Percentiles rank a stretch among this genome's conserved stretches.
phyloP scores from a whole-genome alignment of 257 asterid species.

The Jacaranda copaia region DNA sequence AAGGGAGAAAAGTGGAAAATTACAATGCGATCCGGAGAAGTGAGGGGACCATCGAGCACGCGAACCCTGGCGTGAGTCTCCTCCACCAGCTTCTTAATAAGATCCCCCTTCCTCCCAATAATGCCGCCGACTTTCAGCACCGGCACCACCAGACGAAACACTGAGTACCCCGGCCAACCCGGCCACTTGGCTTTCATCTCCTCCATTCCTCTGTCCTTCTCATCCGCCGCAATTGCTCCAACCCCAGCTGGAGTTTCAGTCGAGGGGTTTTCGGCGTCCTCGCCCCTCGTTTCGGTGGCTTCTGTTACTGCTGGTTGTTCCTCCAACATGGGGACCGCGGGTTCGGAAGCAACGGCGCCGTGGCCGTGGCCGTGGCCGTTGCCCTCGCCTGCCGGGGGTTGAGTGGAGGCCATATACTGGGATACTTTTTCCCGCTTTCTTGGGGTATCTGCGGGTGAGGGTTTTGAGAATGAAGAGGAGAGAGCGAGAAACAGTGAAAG shows the following conservation, averaged over 20 bases:
- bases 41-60: slow-evolving; percentile 70
- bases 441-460: slow-evolving; percentile 20
- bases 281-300: slow-evolving; percentile 23
- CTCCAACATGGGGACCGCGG: slow-evolving; percentile 7
- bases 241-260: slow-evolving; percentile 32
- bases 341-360: slow-evolving; percentile 23
- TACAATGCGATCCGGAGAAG: slow-evolving; percentile 85
- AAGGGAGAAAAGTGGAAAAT: slow-evolving; percentile 18
- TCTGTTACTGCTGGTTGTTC: slow-evolving; percentile 33
- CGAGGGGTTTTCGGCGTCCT: slow-evolving; percentile 22
- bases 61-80: slow-evolving; percentile 84
- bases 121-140: slow-evolving; percentile 83
- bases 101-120: slow-evolving; percentile 89
- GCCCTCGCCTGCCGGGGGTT: slow-evolving; percentile 11
- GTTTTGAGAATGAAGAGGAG: slow-evolving; percentile 16
- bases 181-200: slow-evolving; percentile 71
- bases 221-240: slow-evolving; percentile 30
- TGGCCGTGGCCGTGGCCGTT: slow-evolving; percentile 27
- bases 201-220: slow-evolving; percentile 39
- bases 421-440: too few species aligned
- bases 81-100: slow-evolving; percentile 83
- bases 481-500: neutral
- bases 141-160: slow-evolving; percentile 76
- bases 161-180: slow-evolving; percentile 88
- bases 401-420: slow-evolving; percentile 37